Conservation (phyloP, 139 green algal species). For the Eudorina sp. region DNA sequence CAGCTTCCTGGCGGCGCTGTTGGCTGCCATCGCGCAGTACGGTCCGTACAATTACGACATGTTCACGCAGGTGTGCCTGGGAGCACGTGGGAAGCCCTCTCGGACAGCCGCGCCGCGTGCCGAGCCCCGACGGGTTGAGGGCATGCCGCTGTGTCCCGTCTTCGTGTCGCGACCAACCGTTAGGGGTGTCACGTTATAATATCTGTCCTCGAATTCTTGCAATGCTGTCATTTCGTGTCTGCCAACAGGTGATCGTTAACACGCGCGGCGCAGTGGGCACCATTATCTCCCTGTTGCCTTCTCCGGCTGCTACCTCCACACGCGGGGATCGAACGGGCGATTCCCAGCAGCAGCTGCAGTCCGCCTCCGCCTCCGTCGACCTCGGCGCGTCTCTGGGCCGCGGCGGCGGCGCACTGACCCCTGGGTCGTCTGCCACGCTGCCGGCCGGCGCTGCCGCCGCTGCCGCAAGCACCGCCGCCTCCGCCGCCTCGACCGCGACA, state of each 20-base stretch:
- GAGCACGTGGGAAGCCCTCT: no score
- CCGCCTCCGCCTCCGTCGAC: neutral
- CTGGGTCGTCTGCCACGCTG: neutral
- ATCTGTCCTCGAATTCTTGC: neutral
- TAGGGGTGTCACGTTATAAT: no score
- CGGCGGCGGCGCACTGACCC: neutral
- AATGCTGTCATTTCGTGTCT: neutral
- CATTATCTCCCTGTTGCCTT: slow-evolving; percentile 43
- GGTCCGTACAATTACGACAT: slow-evolving; percentile 36
- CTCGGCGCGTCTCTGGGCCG: neutral
- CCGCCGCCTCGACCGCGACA: no score
- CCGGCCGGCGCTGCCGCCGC: neutral
- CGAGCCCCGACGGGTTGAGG: no score
- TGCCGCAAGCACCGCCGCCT: neutral
- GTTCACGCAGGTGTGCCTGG: slow-evolving; percentile 30
- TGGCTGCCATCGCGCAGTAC: slow-evolving; percentile 41
- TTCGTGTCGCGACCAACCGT: no score
- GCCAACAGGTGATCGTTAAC: slow-evolving; percentile 39
- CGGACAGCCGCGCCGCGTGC: no score
- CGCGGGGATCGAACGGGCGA: neutral
- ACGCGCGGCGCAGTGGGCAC: slow-evolving; percentile 43
- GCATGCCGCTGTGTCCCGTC: no score
- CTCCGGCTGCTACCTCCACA: neutral
- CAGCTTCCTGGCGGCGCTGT: slow-evolving; percentile 35
- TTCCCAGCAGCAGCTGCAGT: neutral